Conservation (phyloP, 75 land plant genomes). For the Azolla pinnata region DNA sequence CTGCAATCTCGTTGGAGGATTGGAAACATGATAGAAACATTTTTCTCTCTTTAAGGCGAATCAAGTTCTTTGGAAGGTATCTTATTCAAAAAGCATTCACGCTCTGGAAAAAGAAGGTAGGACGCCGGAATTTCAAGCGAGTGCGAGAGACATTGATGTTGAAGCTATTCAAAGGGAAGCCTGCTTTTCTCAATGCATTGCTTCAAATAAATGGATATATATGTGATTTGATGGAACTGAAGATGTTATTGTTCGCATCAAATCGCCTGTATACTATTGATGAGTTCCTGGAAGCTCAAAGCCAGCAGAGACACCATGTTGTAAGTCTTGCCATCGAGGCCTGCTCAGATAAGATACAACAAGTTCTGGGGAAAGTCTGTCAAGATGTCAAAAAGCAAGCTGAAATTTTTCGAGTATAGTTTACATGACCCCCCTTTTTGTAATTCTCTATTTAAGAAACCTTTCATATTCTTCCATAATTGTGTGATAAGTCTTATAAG, state of each 20-base stretch:
- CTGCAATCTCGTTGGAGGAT: conserved; percentile 21
- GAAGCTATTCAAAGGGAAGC: conserved; percentile 21
- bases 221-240: conserved; percentile 19
- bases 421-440: neutral
- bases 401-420: conserved; percentile 27
- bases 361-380: conserved; percentile 20
- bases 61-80: conserved; percentile 25
- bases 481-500: too few species aligned
- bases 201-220: conserved; percentile 18
- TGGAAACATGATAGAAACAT: conserved; percentile 25
- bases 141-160: conserved; percentile 13
- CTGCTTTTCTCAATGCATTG: conserved; percentile 25
- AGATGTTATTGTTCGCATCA: conserved; percentile 21
- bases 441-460: too few species aligned
- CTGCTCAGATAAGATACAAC: conserved; percentile 18
- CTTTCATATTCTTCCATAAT: too few species aligned
- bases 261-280: conserved; percentile 27
- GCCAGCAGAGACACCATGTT: conserved; percentile 17
- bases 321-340: conserved; percentile 17
- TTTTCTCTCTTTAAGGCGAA: conserved; percentile 15
- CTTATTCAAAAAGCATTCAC: conserved; percentile 22
- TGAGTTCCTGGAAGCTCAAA: conserved; percentile 23
- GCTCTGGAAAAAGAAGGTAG: conserved; percentile 28
- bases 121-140: conserved; percentile 22
- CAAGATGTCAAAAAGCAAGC: conserved; percentile 30